Percentiles rank a stretch among this genome's conserved stretches.
Evolutionary conservation across 441 rosid species (phyloP).

Genomic region (Metrosideros polymorpha): DNA sequence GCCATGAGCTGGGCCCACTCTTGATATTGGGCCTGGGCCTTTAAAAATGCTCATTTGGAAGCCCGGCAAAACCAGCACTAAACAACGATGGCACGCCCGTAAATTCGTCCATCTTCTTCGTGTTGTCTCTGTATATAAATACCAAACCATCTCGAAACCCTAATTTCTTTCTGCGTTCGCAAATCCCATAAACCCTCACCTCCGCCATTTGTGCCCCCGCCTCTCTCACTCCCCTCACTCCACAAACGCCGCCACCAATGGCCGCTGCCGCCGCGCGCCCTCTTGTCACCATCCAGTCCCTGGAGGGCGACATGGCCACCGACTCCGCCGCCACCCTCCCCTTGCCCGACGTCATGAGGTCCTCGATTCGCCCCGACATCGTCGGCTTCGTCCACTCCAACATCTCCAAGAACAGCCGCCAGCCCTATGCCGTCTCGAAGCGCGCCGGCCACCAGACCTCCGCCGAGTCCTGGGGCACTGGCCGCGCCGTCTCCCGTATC

Average conservation of each 20-base stretch:
- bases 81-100: not conserved
- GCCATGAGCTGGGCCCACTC: not conserved
- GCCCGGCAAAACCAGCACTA: not conserved
- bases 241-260: conserved; percentile 4
- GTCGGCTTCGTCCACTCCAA: conserved; percentile 3
- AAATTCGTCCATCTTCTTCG: not conserved
- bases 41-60: not conserved
- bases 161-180: not conserved
- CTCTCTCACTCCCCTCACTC: not conserved
- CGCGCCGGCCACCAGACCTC: conserved; percentile 9
- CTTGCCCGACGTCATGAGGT: conserved; percentile 61
- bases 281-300: conserved; percentile 46
- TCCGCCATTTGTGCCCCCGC: not conserved
- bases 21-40: not conserved
- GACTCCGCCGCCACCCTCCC: conserved; percentile 38
- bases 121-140: not conserved
- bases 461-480: conserved; percentile 11
- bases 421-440: conserved; percentile 9
- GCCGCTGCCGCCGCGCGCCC: conserved; percentile 61
- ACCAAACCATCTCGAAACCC: not conserved
- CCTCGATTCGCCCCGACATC: conserved; percentile 58
- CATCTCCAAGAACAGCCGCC: conserved; percentile 3
- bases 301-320: conserved; percentile 68
- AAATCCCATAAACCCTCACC: not conserved
- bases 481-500: conserved; percentile 11